A percentile compares a stretch with the other conserved stretches of the same genome.
phyloP scores from a whole-genome alignment of 2,329 filamentous ascomycete genomes.

The Aspergillus ruber region DNA sequence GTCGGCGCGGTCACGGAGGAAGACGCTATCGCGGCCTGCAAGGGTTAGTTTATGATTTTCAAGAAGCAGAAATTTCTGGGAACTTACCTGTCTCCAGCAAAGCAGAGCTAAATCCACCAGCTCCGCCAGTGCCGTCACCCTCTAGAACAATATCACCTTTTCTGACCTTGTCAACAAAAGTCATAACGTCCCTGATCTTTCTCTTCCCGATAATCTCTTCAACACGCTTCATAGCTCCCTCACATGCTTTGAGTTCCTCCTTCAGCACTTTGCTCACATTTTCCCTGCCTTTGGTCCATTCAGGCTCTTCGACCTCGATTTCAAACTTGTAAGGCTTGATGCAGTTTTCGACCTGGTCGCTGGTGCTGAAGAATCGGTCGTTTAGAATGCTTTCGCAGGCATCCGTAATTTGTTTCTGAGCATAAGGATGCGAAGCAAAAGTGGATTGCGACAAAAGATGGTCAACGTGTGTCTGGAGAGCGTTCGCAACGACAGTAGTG shows the following conservation, averaged over 20 bases:
- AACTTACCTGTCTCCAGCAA: slow-evolving; percentile 71
- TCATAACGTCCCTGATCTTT: slow-evolving; percentile 83
- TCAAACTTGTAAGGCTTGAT: slow-evolving; percentile 99
- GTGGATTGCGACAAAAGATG: slow-evolving; percentile 70
- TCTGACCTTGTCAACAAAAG: slow-evolving; percentile 82
- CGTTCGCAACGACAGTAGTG: slow-evolving; percentile 80
- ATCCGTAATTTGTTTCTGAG: slow-evolving; percentile 84
- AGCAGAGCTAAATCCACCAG: slow-evolving; percentile 86
- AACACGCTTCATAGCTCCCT: slow-evolving; percentile 66
- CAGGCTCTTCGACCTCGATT: slow-evolving; percentile 84
- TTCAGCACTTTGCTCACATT: slow-evolving; percentile 77
- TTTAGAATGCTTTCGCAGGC: slow-evolving; percentile 85
- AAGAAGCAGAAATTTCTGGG: too few relatives aligned
- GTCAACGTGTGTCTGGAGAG: slow-evolving; percentile 81
- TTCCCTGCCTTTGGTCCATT: slow-evolving; percentile 81
- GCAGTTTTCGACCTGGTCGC: slow-evolving; percentile 96
- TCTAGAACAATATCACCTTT: slow-evolving; percentile 80
- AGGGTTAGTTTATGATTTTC: slow-evolving; percentile 1
- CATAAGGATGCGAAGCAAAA: slow-evolving; percentile 85
- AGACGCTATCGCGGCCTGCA: slow-evolving; percentile 81
- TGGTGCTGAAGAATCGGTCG: slow-evolving; percentile 93
- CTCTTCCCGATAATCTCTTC: slow-evolving; percentile 72
- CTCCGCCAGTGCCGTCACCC: slow-evolving; percentile 74
- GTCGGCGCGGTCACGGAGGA: slow-evolving; percentile 84
- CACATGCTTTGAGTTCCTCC: slow-evolving; percentile 77